Evolutionary conservation across 129 eudicot genomes (phyloP), one percentile per base, ranked within the genome.

Genomic region (Helichrysum umbraculigerum): DNA sequence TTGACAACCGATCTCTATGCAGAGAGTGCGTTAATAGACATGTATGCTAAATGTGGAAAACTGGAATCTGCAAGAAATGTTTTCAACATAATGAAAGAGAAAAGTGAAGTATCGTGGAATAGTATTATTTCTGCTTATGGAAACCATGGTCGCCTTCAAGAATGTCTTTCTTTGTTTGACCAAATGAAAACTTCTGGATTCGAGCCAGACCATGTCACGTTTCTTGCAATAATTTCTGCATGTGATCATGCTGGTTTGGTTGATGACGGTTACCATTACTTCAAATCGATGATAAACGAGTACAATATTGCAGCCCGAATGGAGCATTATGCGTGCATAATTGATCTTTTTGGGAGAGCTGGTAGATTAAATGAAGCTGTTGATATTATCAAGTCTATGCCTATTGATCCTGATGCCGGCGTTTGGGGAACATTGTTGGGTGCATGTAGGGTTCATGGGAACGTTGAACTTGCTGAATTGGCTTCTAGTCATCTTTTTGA

Each of bases 401-500:
- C 96, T 12, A 87, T 85, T 71, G 74, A 76, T 2, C 94, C 98
- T 0, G 98, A 90, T 72, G 92, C 87, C 1, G 92, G 92, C 44
- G 79, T 85, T 51, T 93, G 98, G 98, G 98, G 98, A 22, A 85
- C 97, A 21, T 69, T 93, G 75, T 86, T 93, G 20, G 97, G 98
- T 10, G 89, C 97, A 14, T 90, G 84, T 51, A 60, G 92, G 67
- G 85, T 90, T 69, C 96, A 90, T 76, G 92, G 95, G 78, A 80
- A 93, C 74, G 89, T 83, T 7, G 93, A 84, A 81, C 82, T 93
- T 66, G 98, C 98, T 17, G 96, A 93, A 83, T 21, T 82, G 74
- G 97, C 92, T 63, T 89, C 95, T 1, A 37, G 47, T 5, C 78
- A 87, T 80, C 85, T 93, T 29, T 85, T 88, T 56, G 87, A 77